phyloP scores from a whole-genome alignment of 2,329 filamentous ascomycete species.

The Tolypocladium endophyticum region DNA sequence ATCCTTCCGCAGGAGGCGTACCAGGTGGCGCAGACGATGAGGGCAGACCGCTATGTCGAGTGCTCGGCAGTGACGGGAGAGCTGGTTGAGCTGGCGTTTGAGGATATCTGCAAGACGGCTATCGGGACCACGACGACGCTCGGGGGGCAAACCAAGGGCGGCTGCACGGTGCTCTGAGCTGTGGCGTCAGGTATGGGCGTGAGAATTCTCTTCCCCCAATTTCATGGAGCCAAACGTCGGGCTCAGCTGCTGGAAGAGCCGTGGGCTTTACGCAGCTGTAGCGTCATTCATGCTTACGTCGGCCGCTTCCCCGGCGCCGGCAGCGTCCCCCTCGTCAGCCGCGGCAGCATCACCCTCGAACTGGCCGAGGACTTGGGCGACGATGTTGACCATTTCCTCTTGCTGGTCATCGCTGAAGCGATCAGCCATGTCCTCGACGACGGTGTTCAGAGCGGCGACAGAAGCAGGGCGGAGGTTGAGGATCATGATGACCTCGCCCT shows the following conservation, averaged over 20 bases:
- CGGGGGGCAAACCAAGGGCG: conserved; percentile 44
- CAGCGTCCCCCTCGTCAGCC: conserved; percentile 12
- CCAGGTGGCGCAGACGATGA: conserved; percentile 43
- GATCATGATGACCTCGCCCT: conserved; percentile 59
- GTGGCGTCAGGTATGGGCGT: not conserved
- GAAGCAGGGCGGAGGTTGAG: conserved; percentile 53
- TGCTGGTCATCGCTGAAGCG: conserved; percentile 51
- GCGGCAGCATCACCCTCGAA: conserved; percentile 22
- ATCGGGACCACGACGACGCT: conserved; percentile 32
- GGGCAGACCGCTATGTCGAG: conserved; percentile 53
- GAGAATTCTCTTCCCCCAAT: not conserved
- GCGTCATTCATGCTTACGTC: conserved; percentile 28
- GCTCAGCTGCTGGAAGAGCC: not conserved
- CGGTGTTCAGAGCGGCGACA: conserved; percentile 46
- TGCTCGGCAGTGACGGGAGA: conserved; percentile 52
- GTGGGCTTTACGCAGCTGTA: conserved; percentile 10
- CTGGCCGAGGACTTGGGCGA: conserved; percentile 47
- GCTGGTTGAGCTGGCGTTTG: conserved; percentile 44
- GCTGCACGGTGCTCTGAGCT: conserved; percentile 38
- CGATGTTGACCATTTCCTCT: conserved; percentile 43
- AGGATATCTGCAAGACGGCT: conserved; percentile 50
- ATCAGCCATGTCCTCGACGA: conserved; percentile 54
- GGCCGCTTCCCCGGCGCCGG: conserved; percentile 11
- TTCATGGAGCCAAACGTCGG: not conserved
- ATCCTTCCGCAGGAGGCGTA: conserved; percentile 53